Percentiles rank a stretch among this genome's conserved stretches.
Evolutionary conservation across 495 filamentous ascomycete species (phyloP).

Genomic region (Trichoderma orchidacearum): DNA sequence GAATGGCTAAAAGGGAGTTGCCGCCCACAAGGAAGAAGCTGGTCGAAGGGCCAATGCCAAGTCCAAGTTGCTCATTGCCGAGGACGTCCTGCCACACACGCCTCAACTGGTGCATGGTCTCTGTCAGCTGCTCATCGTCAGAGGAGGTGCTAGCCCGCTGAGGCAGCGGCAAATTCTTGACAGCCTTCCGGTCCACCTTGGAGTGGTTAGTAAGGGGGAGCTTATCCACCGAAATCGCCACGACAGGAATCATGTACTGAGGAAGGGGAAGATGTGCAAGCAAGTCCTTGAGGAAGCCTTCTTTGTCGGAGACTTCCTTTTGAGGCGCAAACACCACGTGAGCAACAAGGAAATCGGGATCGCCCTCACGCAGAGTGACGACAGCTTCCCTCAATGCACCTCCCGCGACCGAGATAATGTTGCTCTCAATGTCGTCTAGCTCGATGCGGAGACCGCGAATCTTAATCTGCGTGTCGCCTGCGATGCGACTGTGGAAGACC

Average conservation of each 20-base stretch:
- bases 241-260: slow-evolving; percentile 30
- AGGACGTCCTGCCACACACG: slow-evolving; percentile 3
- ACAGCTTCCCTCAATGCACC: slow-evolving; percentile 17
- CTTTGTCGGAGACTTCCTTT: background rate
- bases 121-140: background rate
- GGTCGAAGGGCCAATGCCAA: slow-evolving; percentile 4
- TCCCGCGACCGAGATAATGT: slow-evolving; percentile 13
- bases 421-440: slow-evolving; percentile 30
- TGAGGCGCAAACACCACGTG: slow-evolving; percentile 13
- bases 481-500: slow-evolving; percentile 23
- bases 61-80: background rate
- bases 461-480: slow-evolving; percentile 37
- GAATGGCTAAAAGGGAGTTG: slow-evolving; percentile 18
- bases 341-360: slow-evolving; percentile 18
- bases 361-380: slow-evolving; percentile 13
- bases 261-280: slow-evolving; percentile 20
- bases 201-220: slow-evolving; percentile 26
- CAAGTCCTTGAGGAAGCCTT: slow-evolving; percentile 2
- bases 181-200: slow-evolving; percentile 28
- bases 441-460: slow-evolving; percentile 39
- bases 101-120: background rate
- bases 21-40: slow-evolving; percentile 29
- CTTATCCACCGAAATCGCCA: slow-evolving; percentile 17
- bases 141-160: no score
- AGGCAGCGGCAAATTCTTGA: slow-evolving; percentile 20